Percentiles rank a stretch among this genome's conserved stretches.
phyloP scores from a whole-genome alignment of 1,284 basidiomycete species.

The Ceraceosorus guamensis region DNA sequence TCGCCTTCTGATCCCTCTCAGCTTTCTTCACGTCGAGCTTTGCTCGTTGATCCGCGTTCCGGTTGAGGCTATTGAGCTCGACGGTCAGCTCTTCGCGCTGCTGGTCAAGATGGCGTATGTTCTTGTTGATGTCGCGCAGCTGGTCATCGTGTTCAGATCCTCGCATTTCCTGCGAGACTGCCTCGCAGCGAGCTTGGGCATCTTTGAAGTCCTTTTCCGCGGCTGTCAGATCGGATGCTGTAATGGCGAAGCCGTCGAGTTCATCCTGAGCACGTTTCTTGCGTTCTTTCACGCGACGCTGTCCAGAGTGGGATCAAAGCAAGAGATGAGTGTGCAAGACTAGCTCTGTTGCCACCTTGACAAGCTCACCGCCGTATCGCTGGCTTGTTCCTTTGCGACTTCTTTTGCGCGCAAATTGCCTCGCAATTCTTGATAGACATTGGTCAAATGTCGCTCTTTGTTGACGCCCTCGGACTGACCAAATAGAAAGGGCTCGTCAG shows the following conservation, averaged over 20 bases:
- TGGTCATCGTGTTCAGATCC: conserved; percentile 60
- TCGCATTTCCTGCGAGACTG: conserved; percentile 23
- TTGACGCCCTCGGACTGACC: conserved; percentile 11
- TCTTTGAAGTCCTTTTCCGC: conserved; percentile 22
- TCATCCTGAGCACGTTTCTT: conserved; percentile 32
- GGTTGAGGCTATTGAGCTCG: conserved; percentile 67
- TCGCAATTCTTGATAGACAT: conserved; percentile 24
- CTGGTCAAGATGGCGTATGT: conserved; percentile 62
- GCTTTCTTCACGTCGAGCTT: conserved; percentile 68
- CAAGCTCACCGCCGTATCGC: conserved; percentile 17
- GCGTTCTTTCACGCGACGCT: conserved; percentile 16
- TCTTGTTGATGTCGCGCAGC: conserved; percentile 58
- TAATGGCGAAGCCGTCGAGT: conserved; percentile 20
- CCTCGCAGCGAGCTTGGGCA: conserved; percentile 13
- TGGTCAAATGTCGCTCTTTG: conserved; percentile 21
- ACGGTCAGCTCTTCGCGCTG: conserved; percentile 63
- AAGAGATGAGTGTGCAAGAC: too few species aligned
- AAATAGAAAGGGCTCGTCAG: too few species aligned
- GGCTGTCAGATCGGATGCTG: conserved; percentile 19
- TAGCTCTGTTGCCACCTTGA: too few species aligned
- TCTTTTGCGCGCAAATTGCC: conserved; percentile 25
- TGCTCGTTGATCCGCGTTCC: conserved; percentile 75
- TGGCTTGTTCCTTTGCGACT: conserved; percentile 18
- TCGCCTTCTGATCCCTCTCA: conserved; percentile 50
- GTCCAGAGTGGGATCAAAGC: too few species aligned